Conservation (phyloP, 208 protist genomes). For the Leishmania guyanensis region DNA sequence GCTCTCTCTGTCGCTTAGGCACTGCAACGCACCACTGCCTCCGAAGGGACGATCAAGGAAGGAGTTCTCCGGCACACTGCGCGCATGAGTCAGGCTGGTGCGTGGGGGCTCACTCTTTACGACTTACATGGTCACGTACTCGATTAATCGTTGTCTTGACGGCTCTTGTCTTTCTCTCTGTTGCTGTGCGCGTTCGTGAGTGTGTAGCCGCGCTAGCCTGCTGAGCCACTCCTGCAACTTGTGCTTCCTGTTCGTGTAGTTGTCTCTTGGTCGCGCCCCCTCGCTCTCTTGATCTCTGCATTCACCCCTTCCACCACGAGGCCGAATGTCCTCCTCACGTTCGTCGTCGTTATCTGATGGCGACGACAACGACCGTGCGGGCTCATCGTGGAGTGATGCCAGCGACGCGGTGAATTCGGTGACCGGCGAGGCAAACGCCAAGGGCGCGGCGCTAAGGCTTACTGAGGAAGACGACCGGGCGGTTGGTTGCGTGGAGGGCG, state of each 20-base stretch:
- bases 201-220: background rate
- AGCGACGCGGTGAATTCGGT: constrained; percentile 2
- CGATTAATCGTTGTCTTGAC: background rate
- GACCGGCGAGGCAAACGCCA: background rate
- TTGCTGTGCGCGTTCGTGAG: background rate
- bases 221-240: background rate
- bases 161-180: background rate
- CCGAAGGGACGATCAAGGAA: background rate
- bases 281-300: background rate
- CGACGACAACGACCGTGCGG: background rate
- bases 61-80: background rate
- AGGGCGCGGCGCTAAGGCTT: background rate
- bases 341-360: constrained; percentile 4
- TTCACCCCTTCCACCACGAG: background rate
- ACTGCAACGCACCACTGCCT: background rate
- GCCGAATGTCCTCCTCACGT: background rate
- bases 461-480: background rate
- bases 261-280: background rate
- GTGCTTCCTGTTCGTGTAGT: background rate
- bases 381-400: background rate
- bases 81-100: background rate
- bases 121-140: background rate
- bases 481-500: background rate
- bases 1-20: background rate
- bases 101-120: background rate